Base-by-base conservation (phyloP, 1,284 basidiomycete genomes). In the Chalciporus sp. region DNA sequence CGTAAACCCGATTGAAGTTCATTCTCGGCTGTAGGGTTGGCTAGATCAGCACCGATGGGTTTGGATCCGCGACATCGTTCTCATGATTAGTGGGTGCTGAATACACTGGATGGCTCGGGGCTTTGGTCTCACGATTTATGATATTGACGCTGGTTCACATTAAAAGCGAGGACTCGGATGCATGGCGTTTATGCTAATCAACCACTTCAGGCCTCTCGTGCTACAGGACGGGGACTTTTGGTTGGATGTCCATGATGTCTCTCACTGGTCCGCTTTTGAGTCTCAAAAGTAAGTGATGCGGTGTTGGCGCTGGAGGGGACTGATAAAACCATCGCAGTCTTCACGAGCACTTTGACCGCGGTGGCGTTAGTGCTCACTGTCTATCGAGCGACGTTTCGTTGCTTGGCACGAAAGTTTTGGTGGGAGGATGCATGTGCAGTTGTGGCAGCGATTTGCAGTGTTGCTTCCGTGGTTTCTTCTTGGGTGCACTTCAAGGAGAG, bases 381-480 rank as follows among this genome's bases (percentile, higher is more conserved):
- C 20, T 61, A 46, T 23, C 52, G 58, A 35, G 4, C 61, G 17
- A n/a, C 47, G 19, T 23, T 29, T 47, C 55, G 53, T 43, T 46
- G 50, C 28, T 40, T 20, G 42, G 51, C 12, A 16, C 47, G 26
- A 20, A 53, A 17, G 9, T 45, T 69, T 20, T 47, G 61, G 58
- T 54, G 61, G 51, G 66, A 67, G 29, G 66, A 64, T 48, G 51
- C 27, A 43, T 58, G 45, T 12, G 58, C 49, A n/a, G 16, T 46
- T 3, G 29, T 63, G 16, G 66, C 53, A 23, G 28, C 46, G 23
- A 20, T 51, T 9, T 46, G 55, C 5, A 40, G 62, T 14, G 26
- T 59, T 20, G 28, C 55, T 14, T 55, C 23, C 17, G 14, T 61
- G 16, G 46, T 55, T 37, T 41, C 45, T 12, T 40, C 49, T 20